Evolutionary conservation across 129 eudicot species (phyloP), one percentile per base, ranked within the genome.

Genomic region (Helianthus tuberosus): DNA sequence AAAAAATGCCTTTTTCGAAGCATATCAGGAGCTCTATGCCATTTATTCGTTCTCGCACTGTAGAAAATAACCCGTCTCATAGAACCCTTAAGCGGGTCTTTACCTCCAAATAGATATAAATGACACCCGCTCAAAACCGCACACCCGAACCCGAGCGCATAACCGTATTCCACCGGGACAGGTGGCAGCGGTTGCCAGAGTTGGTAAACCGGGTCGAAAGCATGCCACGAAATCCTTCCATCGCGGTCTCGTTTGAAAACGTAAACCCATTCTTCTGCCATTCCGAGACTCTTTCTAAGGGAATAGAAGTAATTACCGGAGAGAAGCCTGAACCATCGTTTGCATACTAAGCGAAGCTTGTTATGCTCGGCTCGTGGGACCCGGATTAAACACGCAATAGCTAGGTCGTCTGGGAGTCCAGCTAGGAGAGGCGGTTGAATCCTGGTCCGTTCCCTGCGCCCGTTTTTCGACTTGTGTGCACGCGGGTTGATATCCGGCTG

Each of bases 181-280:
- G 99, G 99, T 43, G 99, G 99, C 66, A 95, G 89, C 9, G 99
- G 96, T 72, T 91, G 99, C 99, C 99, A 95, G 0, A 91, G 77
- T 69, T 95, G 99, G 80, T 85, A 91, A 54, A 84, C 82, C 6
- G 99, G 99, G 71, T 95, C 99, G 50, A 91, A 95, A 12, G 99
- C 99, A 58, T 95, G 99, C 97, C 99, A 95, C 1, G 97, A 95
- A 20, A 95, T 89, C 69, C 91, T 81, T 4, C 97, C 99, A 64
- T 95, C 97, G 1, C 96, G 97, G 72, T 95, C 99, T 72, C 97
- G 66, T 77, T 95, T 95, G 52, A 92, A 85, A 36, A 92, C 93
- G 16, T 92, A 92, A 14, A 92, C 96, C 97, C 97, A 92, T 74
- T 89, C 97, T 83, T 92, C 97, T 3, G 97, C 97, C 91, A 92